A percentile compares a stretch with the other conserved stretches of the same genome.
phyloP scores from a whole-genome alignment of 2,329 filamentous ascomycete species.

The Fusarium miscanthi region DNA sequence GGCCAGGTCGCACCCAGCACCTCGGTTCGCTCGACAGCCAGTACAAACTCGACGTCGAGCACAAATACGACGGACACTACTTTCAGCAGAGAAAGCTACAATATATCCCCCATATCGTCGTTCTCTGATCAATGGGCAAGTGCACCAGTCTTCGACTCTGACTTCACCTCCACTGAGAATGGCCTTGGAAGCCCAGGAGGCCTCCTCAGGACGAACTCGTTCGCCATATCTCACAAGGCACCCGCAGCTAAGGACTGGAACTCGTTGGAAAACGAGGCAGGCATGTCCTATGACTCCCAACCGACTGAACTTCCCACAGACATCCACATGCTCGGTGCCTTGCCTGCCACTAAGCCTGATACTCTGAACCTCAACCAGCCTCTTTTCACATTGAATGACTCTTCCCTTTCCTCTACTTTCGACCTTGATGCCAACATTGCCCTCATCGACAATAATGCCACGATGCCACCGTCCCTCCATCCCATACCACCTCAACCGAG shows the following conservation, averaged over 20 bases:
- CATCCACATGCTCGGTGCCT: conserved; percentile 49
- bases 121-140: conserved; percentile 56
- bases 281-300: conserved; percentile 45
- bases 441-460: conserved; percentile 48
- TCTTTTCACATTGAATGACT: conserved; percentile 51
- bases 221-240: conserved; percentile 38
- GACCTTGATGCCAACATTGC: conserved; percentile 53
- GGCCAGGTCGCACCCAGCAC: conserved; percentile 58
- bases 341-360: conserved; percentile 46
- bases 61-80: conserved; percentile 55
- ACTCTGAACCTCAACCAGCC: conserved; percentile 50
- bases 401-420: conserved; percentile 49
- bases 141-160: conserved; percentile 55
- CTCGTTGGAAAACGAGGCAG: conserved; percentile 46
- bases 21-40: conserved; percentile 60
- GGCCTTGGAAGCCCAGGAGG: conserved; percentile 51
- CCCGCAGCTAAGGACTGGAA: conserved; percentile 38
- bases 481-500: conserved; percentile 25
- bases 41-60: conserved; percentile 51
- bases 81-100: conserved; percentile 53
- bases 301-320: conserved; percentile 59
- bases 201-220: conserved; percentile 43
- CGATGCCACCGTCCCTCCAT: conserved; percentile 26
- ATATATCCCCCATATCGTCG: conserved; percentile 61
- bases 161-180: conserved; percentile 59